Percentiles rank a stretch among this genome's conserved stretches.
These are phyloP conservation scores for Spathaspora gorwiae DNA, from an alignment of 805 yeast genomes.

Conservation along the genomic window DNA sequence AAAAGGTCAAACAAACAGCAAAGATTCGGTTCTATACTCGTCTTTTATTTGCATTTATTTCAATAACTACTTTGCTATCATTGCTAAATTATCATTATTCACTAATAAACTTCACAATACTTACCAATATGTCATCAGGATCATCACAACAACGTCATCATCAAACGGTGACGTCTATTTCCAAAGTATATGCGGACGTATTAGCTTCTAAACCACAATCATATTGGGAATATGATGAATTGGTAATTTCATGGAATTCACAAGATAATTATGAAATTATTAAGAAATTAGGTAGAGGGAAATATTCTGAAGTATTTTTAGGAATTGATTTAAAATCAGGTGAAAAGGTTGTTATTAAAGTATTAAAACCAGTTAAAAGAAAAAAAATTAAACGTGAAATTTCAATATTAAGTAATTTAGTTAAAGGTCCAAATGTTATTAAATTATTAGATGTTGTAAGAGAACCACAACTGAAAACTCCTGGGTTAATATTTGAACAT, in stretches of 20 bases:
- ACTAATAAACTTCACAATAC: not conserved
- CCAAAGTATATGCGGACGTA: constrained; percentile 80
- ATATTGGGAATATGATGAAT: constrained; percentile 80
- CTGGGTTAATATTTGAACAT: constrained; percentile 83
- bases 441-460: constrained; percentile 78
- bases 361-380: constrained; percentile 86
- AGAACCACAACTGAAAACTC: constrained; percentile 80
- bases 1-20: not conserved
- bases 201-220: constrained; percentile 69
- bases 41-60: not conserved
- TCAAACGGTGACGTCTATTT: constrained; percentile 43
- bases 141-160: constrained; percentile 10
- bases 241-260: constrained; percentile 76
- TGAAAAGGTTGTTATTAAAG: constrained; percentile 77
- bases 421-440: constrained; percentile 79
- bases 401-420: constrained; percentile 77
- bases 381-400: constrained; percentile 91
- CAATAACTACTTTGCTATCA: not conserved
- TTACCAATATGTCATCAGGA: not conserved
- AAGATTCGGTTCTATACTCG: constrained; percentile 5
- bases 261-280: constrained; percentile 83
- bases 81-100: constrained; percentile 4
- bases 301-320: constrained; percentile 88
- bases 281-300: constrained; percentile 85
- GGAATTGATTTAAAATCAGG: constrained; percentile 66